A percentile compares a stretch with the other conserved stretches of the same genome.
These are phyloP conservation scores for Fusarium sp. DNA, from an alignment of 2,329 filamentous ascomycete species.

Conservation along the genomic window DNA sequence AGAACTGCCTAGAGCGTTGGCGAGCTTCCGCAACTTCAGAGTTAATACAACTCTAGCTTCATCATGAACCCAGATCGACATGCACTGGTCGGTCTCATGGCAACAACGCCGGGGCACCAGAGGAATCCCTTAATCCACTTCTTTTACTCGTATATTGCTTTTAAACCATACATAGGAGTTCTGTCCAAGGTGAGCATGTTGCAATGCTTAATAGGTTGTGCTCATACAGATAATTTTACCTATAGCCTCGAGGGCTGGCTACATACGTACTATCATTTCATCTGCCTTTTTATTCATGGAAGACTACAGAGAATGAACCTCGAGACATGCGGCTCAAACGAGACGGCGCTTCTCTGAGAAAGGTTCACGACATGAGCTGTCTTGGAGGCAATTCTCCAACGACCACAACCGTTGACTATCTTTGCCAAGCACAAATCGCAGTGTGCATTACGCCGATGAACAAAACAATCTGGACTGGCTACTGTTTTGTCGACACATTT, in stretches of 20 bases:
- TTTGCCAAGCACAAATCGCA: constrained; percentile 15
- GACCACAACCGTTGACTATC: background rate
- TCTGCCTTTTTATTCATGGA: background rate
- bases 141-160: background rate
- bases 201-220: too few species aligned
- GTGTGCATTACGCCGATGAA: background rate
- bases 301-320: rapidly evolving
- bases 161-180: background rate
- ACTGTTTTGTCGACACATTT: constrained; percentile 16
- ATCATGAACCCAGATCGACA: background rate
- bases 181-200: background rate
- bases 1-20: background rate
- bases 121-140: background rate
- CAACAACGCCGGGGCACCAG: rapidly evolving
- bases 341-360: background rate
- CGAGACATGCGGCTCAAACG: rapidly evolving
- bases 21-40: too few species aligned
- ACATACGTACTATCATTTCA: background rate
- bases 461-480: background rate
- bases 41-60: background rate
- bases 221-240: too few species aligned
- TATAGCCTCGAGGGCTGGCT: too few species aligned
- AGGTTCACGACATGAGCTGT: background rate
- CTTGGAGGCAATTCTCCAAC: background rate
- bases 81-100: rapidly evolving